Percentiles rank a stretch among this genome's conserved stretches.
Conservation (phyloP, 2,329 filamentous ascomycete genomes). For the Blastomyces silverae region DNA sequence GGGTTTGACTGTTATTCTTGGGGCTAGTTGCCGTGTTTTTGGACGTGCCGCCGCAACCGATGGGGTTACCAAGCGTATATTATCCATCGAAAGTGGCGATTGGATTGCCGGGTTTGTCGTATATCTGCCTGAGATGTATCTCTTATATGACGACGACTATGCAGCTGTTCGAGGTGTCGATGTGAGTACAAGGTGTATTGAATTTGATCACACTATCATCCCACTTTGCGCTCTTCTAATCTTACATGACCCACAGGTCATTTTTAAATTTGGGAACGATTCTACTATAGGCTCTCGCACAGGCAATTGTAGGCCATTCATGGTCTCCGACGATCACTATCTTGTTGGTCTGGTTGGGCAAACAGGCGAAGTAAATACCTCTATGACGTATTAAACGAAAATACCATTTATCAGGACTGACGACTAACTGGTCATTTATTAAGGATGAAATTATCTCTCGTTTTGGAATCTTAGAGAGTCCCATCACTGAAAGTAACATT, state of each 20-base stretch:
- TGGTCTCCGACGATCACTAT: slow-evolving; percentile 3
- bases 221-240: background rate
- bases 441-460: slow-evolving; percentile 15
- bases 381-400: background rate
- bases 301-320: background rate
- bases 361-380: slow-evolving; percentile 2
- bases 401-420: background rate
- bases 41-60: background rate
- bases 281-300: background rate
- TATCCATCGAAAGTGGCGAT: background rate
- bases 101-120: slow-evolving; percentile 12
- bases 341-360: slow-evolving; percentile 12
- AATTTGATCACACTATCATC: background rate
- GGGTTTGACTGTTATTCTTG: slow-evolving; percentile 10
- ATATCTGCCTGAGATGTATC: slow-evolving; percentile 6
- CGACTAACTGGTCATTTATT: background rate
- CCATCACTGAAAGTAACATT: background rate
- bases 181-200: background rate
- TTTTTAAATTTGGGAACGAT: background rate
- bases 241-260: background rate
- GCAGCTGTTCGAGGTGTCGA: slow-evolving; percentile 6
- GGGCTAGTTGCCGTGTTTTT: slow-evolving; percentile 1
- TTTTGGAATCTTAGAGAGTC: slow-evolving; percentile 10
- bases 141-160: background rate
- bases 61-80: background rate